A percentile compares a stretch with the other conserved stretches of the same genome.
Conservation (phyloP, 495 filamentous ascomycete genomes). For the Sporormia fimetaria region DNA sequence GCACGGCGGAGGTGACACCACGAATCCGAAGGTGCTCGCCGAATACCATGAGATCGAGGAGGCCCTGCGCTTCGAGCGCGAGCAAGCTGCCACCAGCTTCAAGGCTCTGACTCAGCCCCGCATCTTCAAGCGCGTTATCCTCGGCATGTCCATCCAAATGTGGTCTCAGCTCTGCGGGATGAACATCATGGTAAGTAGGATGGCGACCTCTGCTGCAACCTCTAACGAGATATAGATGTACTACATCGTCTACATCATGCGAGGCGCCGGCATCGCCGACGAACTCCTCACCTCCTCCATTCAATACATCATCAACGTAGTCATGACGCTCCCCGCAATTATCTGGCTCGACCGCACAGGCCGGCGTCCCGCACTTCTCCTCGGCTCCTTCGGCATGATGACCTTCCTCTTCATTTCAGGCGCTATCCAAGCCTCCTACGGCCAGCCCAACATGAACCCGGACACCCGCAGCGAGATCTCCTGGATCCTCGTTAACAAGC, state of each 20-base stretch:
- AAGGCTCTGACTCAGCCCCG: constrained; percentile 47
- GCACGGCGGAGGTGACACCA: constrained; percentile 50
- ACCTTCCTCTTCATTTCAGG: constrained; percentile 26
- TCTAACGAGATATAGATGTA: constrained; percentile 38
- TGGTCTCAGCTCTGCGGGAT: constrained; percentile 66
- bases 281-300: constrained; percentile 60
- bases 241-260: constrained; percentile 69
- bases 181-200: constrained; percentile 52
- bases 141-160: constrained; percentile 65
- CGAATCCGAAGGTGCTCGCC: constrained; percentile 50
- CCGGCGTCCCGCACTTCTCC: constrained; percentile 25
- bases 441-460: constrained; percentile 16
- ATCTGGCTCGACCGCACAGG: constrained; percentile 31
- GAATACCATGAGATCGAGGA: constrained; percentile 60
- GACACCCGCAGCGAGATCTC: constrained; percentile 17
- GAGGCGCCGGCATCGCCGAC: constrained; percentile 48
- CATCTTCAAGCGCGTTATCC: constrained; percentile 55
- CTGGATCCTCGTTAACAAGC: constrained; percentile 23
- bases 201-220: constrained; percentile 13
- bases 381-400: constrained; percentile 29
- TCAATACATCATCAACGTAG: constrained; percentile 68
- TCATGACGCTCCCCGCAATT: constrained; percentile 50
- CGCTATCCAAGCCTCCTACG: constrained; percentile 25
- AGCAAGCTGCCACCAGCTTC: constrained; percentile 45
- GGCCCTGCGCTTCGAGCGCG: constrained; percentile 50